Base-by-base conservation (phyloP, 225 moss, liverwort and hornwort species). In the Pseudisothecium myosuroides region DNA sequence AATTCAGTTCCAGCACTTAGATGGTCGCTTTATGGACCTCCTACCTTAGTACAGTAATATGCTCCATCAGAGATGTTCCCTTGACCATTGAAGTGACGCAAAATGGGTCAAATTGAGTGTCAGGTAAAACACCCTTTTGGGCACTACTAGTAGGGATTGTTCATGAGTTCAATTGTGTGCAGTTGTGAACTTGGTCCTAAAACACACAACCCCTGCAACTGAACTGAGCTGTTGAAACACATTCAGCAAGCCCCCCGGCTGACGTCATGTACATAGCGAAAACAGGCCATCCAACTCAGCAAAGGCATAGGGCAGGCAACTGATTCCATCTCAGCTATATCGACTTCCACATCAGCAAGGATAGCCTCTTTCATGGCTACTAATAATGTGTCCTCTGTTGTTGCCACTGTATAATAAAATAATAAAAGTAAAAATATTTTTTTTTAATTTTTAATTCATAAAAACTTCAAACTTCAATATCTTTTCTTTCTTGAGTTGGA, bases 401-500 rank as follows among this genome's bases (percentile, higher is more conserved):
- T 2, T 21, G 11, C 34, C 21, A 67, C 11, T 11, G 20, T 34
- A 27, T 28, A 61, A 14, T 11, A 32, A 64, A 32, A 59, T 5
- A 32, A 59, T 5, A 11, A n/a, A 12, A 68, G 8, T 32, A 37
- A 36, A 66, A 36, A 9, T n/a, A 12, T n/a, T 67, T n/a, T 67
- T 11, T 67, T 12, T 3, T 66, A 36, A 19, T 19, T 31, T 63
- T 31, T 4, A 8, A 64, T 31, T 32, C 9, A 17, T 17, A 64
- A 32, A 64, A 17, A 32, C 9, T 64, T 32, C 8, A 9, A 32
- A 64, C 32, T 8, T 32, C 32, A 17, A 24, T 32, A 64, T 8
- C 8, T 64, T 64, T 32, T 17, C 0, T 3, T 4, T 2, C 5
- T 9, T 17, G 8, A 9, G 64, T 64, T 0, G 2, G 8, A 64